Base-by-base conservation (phyloP, 2,329 filamentous ascomycete species). In the Xylariaceae sp. region DNA sequence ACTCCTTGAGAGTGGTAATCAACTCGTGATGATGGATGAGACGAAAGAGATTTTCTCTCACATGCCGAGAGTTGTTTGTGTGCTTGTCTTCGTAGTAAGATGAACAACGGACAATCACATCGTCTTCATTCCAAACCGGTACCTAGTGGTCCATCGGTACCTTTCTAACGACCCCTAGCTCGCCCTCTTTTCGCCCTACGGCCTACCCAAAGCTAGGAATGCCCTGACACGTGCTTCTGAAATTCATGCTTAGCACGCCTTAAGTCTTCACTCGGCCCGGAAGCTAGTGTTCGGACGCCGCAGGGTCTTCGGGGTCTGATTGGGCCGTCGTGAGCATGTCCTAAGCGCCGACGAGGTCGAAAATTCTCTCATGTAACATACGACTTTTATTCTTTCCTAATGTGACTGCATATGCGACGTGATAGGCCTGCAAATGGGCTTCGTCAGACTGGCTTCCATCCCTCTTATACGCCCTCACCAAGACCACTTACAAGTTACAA, bases 311-410 rank as follows among this genome's bases (percentile, higher is more conserved):
- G 39, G 35, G 13, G 55, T 60, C 54, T 54, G 56, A 65, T 61
- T 65, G 63, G 63, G 18, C 56, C 61, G 48, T 54, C 41, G 23
- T 35, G 41, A 47, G 9, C 50, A 10, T 5, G n/a, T 35, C 13
- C 51, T 65, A 65, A 65, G 63, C 63, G 63, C 63, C 61, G 55
- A 61, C 58, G 44, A 61, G 15, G 39, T 58, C 54, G 39, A 64
- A 57, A 60, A 39, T 51, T 51, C 51, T 55, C 48, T 61, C 55
- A 60, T 61, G 58, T 63, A 60, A 60, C 53, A 37, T 44, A 44
- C 37, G 45, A n/a, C 8, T 17, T 30, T 30, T 30, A 4, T 30
- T 30, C 23, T 30, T 30, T 30, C 23, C 23, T 2, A 35, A 56
- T 47, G 58, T 59, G 62, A 59, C 56, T 18, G 60, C 53, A 57